Evolutionary conservation across 2,329 filamentous ascomycete species (phyloP), one percentile per base, ranked within the genome.

Genomic region (Trichoderma endophyticum): DNA sequence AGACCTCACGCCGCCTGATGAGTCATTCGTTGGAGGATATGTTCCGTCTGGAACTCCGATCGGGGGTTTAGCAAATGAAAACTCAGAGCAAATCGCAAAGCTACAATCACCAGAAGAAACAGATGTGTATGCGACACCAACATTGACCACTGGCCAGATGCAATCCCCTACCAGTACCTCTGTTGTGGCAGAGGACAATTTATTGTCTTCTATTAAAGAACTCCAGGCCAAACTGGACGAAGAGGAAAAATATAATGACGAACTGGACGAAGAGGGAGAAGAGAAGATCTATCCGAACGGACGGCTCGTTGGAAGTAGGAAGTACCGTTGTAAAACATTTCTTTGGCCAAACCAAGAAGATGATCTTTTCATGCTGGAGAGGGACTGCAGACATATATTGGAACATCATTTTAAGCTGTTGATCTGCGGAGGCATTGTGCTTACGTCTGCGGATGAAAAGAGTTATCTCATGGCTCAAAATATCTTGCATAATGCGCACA

Each of bases 251-350:
- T n/a, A n/a, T n/a, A n/a, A n/a, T n/a, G n/a, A n/a, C n/a, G n/a
- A n/a, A n/a, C n/a, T n/a, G n/a, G n/a, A 39, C 5, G 6, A 1
- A 18, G 36, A 48, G 18, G 43, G 43, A 48, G 43, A 48, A 1
- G 0, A 5, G 18, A 48, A 11, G 0, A 11, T 21, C 0, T 5
- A 1, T 6, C 3, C 0, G 7, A 48, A 0, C 8, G 39, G 43
- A 48, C 11, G 2, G 18, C 43, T 48, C 18, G 2, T 0, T 5
- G 43, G 18, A n/a, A 1, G 8, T n/a, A n/a, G 43, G 18, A 11
- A 21, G 2, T 48, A 48, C 1, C 43, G 43, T 21, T 48, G 43
- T 48, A 6, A 2, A 48, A n/a, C 18, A 4, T 48, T 48, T 48
- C 3, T 0, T 4, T 4, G 39, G 39, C 18, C 15, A n/a, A 2